Base-by-base conservation (phyloP, 2,329 filamentous ascomycete genomes). In the Ascochyta fabae region DNA sequence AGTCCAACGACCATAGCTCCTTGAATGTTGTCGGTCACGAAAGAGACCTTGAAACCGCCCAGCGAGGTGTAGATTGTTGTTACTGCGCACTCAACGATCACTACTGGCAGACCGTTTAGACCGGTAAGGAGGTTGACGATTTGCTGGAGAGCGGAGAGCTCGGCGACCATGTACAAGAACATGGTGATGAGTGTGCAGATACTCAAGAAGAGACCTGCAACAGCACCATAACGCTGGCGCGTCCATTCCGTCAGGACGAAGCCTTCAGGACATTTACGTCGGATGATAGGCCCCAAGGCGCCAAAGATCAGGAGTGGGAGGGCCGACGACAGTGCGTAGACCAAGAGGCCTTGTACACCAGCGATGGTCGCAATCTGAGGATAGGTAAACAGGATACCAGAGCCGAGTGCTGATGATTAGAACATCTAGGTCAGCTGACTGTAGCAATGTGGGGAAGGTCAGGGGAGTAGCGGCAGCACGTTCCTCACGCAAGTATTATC, bases 401-500 rank as follows among this genome's bases (percentile, higher is more conserved):
- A 92, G 71, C 91, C 91, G 77, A 95, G 86, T 66, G 88, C 91
- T 95, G 75, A 58, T 67, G 61, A 60, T 50, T 60, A 56, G 66
- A 59, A 57, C 47, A 49, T 62, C 71, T 74, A 71, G 61, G 71
- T 76, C 59, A 76, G 73, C 70, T 54, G 48, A 56, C 49, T 62
- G 47, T 38, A 42, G n/a, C 45, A 51, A 53, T 53, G 62, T 59
- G 58, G 50, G 67, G 58, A 67, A 69, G 66, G 72, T 77, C 74
- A 78, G 80, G 69, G 71, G 62, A 75, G 75, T 86, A 91, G 90
- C 90, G 90, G 90, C 90, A 93, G 89, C 90, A 94, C 91, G 84
- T 93, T 94, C 90, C 91, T 88, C 91, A 94, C 91, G 91, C 91
- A 95, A 95, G 91, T 89, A 92, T 94, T 95, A 94, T 91, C 91